Evolutionary conservation across 2,329 filamentous ascomycete species (phyloP).

Genomic region (Fusarium nisikadoi): DNA sequence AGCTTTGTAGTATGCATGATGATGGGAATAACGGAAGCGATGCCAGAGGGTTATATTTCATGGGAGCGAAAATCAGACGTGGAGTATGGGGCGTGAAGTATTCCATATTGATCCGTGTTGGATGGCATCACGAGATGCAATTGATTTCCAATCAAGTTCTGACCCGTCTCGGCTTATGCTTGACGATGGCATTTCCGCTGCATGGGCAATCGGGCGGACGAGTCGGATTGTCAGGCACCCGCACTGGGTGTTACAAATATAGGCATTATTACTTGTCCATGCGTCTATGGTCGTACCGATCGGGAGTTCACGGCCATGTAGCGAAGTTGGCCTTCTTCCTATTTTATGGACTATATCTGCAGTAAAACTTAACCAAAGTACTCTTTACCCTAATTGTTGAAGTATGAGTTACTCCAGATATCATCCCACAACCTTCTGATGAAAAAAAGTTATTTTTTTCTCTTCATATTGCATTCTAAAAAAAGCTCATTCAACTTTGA

Average conservation of each 20-base stretch:
- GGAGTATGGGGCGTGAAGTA: neutral
- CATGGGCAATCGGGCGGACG: neutral
- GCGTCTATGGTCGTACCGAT: neutral
- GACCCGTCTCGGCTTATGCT: neutral
- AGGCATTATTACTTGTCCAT: neutral
- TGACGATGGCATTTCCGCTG: neutral
- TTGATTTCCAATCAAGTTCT: constrained; percentile 19
- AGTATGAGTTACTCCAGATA: neutral
- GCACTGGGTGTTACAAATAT: constrained; percentile 2
- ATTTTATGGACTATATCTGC: neutral
- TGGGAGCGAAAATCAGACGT: neutral
- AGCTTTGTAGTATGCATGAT: neutral
- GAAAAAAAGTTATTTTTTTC: neutral
- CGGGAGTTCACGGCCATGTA: neutral
- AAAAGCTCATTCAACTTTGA: neutral
- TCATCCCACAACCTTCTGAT: accelerated
- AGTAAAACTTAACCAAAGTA: neutral
- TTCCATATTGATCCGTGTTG: neutral
- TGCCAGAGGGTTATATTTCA: neutral
- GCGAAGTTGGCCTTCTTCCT: neutral
- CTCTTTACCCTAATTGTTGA: accelerated
- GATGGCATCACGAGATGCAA: constrained; percentile 4
- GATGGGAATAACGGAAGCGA: neutral
- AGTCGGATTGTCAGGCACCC: neutral
- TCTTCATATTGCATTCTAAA: too few relatives aligned